phyloP scores from a whole-genome alignment of 352 stramenopile species.

The Pythium pyrilobum region DNA sequence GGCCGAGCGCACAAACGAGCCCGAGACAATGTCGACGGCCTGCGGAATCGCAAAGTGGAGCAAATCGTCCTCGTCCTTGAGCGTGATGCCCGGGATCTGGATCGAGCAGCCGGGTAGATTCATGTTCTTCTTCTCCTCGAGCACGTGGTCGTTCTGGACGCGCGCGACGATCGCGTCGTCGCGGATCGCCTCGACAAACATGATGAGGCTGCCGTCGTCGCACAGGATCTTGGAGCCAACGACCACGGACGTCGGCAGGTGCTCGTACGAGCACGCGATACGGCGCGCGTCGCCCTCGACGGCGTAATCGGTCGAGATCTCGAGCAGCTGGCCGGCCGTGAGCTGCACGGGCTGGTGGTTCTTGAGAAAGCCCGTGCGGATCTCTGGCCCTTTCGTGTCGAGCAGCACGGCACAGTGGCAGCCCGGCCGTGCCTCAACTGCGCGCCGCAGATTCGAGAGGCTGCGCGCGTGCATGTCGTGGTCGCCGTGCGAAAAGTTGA shows the following conservation, averaged over 20 bases:
- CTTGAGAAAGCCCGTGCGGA: slow-evolving; percentile 88
- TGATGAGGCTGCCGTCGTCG: slow-evolving; percentile 93
- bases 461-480: slow-evolving; percentile 90
- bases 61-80: slow-evolving; percentile 93
- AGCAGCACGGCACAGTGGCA: slow-evolving; percentile 92
- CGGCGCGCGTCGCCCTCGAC: slow-evolving; percentile 63
- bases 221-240: slow-evolving; percentile 93
- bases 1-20: slow-evolving; percentile 98
- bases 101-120: slow-evolving; percentile 90
- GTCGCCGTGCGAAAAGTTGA: slow-evolving; percentile 99
- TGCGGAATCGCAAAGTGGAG: slow-evolving; percentile 95
- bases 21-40: slow-evolving; percentile 97
- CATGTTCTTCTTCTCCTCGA: slow-evolving; percentile 98
- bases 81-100: slow-evolving; percentile 91
- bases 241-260: slow-evolving; percentile 89
- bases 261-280: slow-evolving; percentile 94
- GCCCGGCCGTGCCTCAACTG: slow-evolving; percentile 56
- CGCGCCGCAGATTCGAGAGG: slow-evolving; percentile 86
- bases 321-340: slow-evolving; percentile 69
- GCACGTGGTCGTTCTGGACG: slow-evolving; percentile 82
- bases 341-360: slow-evolving; percentile 64
- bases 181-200: slow-evolving; percentile 86
- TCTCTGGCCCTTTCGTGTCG: slow-evolving; percentile 97
- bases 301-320: slow-evolving; percentile 89
- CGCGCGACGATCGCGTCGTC: slow-evolving; percentile 67